Evolutionary conservation across 352 stramenopile genomes (phyloP), one percentile per base, ranked within the genome.

Genomic region (Peronospora farinosa): DNA sequence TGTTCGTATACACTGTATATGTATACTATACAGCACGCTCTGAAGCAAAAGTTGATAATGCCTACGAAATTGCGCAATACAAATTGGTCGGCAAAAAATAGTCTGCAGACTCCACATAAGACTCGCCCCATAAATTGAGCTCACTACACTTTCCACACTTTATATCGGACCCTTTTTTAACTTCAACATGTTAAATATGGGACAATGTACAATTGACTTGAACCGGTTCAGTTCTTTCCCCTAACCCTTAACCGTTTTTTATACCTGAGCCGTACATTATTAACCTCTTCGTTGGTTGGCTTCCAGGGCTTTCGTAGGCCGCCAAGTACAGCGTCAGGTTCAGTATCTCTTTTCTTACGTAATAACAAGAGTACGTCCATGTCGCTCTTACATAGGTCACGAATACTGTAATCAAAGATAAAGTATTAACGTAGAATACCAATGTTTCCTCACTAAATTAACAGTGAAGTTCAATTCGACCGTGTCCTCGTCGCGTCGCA

Each of bases 401-500:
- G 12, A 16, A 21, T 17, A 16, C n/a, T 27, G 6, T 27, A 7
- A 5, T 27, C 23, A 7, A 5, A 5, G 23, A 27, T 27, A 27
- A 27, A 27, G 23, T 27, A 16, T 31, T 55, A 12, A 55, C 39
- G 21, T 43, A 5, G n/a, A n/a, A n/a, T 35, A 12, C 9, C 31
- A 2, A 6, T 51, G 11, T n/a, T 39, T 44, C 40, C 45, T 5
- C 46, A 27, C 10, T 40, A 15, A 19, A 46, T 38, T 41, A 47
- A 65, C 65, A 92, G 79, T 94, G 86, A 97, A 97, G 74, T 95
- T 96, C 76, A 96, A 95, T 80, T 87, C 85, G 64, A 93, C 91
- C 63, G 85, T 95, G 44, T 92, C 88, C 60, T 96, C 88, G 60
- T 98, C 90, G 67, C 94, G 96, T 68, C 91, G 97, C 59, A 99